phyloP scores from a whole-genome alignment of 805 yeast genomes.

The Ogataea henricii region DNA sequence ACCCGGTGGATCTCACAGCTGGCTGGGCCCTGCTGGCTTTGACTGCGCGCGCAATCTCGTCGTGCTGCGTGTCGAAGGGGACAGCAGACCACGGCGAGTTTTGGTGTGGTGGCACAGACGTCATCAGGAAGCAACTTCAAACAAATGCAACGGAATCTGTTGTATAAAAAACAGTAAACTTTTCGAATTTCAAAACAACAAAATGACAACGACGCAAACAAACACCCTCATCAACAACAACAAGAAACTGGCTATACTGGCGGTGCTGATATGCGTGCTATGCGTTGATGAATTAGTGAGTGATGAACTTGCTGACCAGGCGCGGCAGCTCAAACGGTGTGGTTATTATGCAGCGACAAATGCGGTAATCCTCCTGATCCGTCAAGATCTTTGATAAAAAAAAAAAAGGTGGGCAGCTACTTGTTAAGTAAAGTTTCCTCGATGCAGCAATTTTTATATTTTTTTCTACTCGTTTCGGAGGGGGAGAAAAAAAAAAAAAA shows the following conservation, averaged over 20 bases:
- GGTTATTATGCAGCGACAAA: not conserved
- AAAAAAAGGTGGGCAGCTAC: conserved; percentile 1
- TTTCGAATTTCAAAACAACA: not conserved
- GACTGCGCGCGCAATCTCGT: conserved; percentile 16
- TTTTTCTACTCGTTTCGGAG: not conserved
- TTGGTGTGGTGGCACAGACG: not conserved
- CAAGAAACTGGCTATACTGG: not conserved
- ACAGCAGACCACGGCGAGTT: not conserved
- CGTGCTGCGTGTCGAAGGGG: conserved; percentile 16
- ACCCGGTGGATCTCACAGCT: not conserved
- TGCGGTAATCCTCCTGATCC: not conserved
- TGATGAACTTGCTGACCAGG: no score
- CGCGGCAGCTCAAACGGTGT: not conserved
- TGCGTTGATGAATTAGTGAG: no score
- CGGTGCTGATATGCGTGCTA: no score
- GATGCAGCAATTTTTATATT: conserved; percentile 6
- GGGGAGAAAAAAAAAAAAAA: conserved; percentile 1
- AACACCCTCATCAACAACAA: not conserved
- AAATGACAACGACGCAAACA: not conserved
- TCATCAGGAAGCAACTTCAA: not conserved
- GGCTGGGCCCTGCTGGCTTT: not conserved
- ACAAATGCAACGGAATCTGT: not conserved
- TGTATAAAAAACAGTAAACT: not conserved
- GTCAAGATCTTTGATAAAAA: not conserved
- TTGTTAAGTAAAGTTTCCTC: not conserved